Conservation (phyloP, 2,329 filamentous ascomycete genomes). For the Macrophomina phaseolina region DNA sequence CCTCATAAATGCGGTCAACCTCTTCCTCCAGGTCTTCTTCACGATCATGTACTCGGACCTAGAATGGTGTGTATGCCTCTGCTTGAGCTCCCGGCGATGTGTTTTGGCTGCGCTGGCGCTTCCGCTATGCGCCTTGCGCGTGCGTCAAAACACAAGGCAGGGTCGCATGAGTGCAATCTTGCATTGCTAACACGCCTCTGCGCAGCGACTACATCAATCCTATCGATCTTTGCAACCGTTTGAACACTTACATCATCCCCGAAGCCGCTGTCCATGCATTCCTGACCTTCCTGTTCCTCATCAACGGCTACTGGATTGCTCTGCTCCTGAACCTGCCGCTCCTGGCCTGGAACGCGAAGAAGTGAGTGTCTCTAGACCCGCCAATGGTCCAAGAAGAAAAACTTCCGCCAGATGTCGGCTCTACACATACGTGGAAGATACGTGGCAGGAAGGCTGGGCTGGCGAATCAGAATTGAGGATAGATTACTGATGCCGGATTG, state of each 20-base stretch:
- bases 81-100: conserved; percentile 1
- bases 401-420: background rate
- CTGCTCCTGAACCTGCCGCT: conserved; percentile 91
- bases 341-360: conserved; percentile 93
- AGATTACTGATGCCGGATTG: conserved; percentile 40
- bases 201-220: conserved; percentile 99
- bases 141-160: background rate
- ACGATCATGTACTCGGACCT: conserved; percentile 99
- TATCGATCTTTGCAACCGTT: conserved; percentile 99
- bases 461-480: background rate
- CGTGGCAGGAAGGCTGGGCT: conserved; percentile 4
- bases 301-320: conserved; percentile 98
- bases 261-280: conserved; percentile 98
- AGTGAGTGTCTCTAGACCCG: conserved; percentile 66
- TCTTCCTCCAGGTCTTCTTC: conserved; percentile 99
- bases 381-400: background rate
- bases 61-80: conserved; percentile 82
- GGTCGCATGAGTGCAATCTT: background rate
- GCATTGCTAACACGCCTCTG: conserved; percentile 20
- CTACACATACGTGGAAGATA: background rate
- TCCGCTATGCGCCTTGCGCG: conserved; percentile 8
- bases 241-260: conserved; percentile 99
- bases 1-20: conserved; percentile 99
- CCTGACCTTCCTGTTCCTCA: conserved; percentile 92
- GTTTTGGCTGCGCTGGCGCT: background rate